Conservation (phyloP, 805 yeast species). For the Lachancea nothofagi region DNA sequence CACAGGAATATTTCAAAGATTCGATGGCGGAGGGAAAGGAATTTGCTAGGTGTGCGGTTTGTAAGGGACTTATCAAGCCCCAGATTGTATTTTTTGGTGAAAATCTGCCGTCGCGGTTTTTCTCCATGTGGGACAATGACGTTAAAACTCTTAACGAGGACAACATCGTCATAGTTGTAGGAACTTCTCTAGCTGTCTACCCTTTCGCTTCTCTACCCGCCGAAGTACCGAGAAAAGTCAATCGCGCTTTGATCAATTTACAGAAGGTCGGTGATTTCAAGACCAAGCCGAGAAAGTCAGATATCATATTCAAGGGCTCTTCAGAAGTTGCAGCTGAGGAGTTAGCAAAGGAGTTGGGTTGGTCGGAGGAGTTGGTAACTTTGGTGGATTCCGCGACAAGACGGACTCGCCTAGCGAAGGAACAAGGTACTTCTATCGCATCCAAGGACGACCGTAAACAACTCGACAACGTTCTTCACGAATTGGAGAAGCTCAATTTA, state of each 20-base stretch:
- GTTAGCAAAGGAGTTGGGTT: slow-evolving; percentile 53
- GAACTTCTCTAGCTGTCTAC: slow-evolving; percentile 82
- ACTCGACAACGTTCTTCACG: slow-evolving; percentile 1
- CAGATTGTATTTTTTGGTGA: slow-evolving; percentile 95
- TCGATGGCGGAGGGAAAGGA: slow-evolving; percentile 32
- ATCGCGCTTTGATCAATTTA: slow-evolving; percentile 65
- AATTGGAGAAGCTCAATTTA: not conserved
- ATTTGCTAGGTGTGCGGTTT: slow-evolving; percentile 48
- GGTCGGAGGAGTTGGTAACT: slow-evolving; percentile 52
- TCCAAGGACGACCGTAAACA: not conserved
- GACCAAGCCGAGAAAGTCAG: slow-evolving; percentile 48
- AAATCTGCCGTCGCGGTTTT: slow-evolving; percentile 65
- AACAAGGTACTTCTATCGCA: not conserved
- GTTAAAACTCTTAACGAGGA: slow-evolving; percentile 37
- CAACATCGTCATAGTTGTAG: slow-evolving; percentile 81
- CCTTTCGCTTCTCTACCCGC: slow-evolving; percentile 86
- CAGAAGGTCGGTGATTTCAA: slow-evolving; percentile 74
- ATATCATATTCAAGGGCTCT: slow-evolving; percentile 52
- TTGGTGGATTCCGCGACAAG: slow-evolving; percentile 29
- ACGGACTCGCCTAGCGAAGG: slow-evolving; percentile 1
- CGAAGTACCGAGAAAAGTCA: slow-evolving; percentile 45
- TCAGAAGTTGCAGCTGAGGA: slow-evolving; percentile 61
- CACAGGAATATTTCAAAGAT: slow-evolving; percentile 39
- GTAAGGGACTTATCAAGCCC: slow-evolving; percentile 81
- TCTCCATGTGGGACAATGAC: slow-evolving; percentile 60